Percentiles rank a stretch among this genome's conserved stretches.
Conservation (phyloP, 371 early-diverging fungal genomes). For the Mucor irregularis region DNA sequence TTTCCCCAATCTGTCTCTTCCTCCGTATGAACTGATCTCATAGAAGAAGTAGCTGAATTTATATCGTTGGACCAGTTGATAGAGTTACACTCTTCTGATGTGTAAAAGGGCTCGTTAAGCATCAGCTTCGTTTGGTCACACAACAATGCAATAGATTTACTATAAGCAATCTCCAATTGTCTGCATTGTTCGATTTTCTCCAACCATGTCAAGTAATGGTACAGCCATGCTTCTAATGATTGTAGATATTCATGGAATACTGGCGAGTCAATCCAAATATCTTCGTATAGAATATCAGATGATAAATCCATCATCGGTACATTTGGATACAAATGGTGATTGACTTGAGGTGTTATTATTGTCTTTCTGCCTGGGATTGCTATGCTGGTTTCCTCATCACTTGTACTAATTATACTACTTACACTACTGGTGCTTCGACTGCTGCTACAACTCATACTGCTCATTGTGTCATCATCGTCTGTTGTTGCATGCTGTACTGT, state of each 20-base stretch:
- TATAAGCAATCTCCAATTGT: constrained; percentile 33
- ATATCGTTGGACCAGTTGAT: constrained; percentile 16
- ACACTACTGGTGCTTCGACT: too few relatives aligned
- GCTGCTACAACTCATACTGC: too few relatives aligned
- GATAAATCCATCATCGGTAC: constrained; percentile 13
- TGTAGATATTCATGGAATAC: constrained; percentile 29
- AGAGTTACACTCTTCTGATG: constrained; percentile 11
- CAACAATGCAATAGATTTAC: constrained; percentile 19
- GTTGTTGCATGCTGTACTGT: neutral
- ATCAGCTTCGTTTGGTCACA: constrained; percentile 21
- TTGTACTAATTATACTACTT: constrained; percentile 3
- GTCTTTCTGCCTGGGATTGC: constrained; percentile 88
- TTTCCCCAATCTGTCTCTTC: constrained; percentile 13
- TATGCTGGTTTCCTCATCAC: constrained; percentile 83
- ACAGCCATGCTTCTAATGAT: constrained; percentile 23
- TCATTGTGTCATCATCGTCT: neutral
- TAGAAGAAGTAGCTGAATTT: neutral
- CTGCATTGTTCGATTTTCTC: constrained; percentile 33
- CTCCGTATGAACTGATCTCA: too few relatives aligned
- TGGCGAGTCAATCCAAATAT: constrained; percentile 39
- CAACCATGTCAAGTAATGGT: constrained; percentile 26
- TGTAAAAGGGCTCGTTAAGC: constrained; percentile 22
- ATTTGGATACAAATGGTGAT: neutral
- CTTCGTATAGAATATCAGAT: constrained; percentile 27
- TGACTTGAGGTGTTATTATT: neutral